A percentile compares a stretch with the other conserved stretches of the same genome.
These are phyloP conservation scores for Hortaea werneckii DNA, from an alignment of 2,329 filamentous ascomycete genomes.

Conservation along the genomic window DNA sequence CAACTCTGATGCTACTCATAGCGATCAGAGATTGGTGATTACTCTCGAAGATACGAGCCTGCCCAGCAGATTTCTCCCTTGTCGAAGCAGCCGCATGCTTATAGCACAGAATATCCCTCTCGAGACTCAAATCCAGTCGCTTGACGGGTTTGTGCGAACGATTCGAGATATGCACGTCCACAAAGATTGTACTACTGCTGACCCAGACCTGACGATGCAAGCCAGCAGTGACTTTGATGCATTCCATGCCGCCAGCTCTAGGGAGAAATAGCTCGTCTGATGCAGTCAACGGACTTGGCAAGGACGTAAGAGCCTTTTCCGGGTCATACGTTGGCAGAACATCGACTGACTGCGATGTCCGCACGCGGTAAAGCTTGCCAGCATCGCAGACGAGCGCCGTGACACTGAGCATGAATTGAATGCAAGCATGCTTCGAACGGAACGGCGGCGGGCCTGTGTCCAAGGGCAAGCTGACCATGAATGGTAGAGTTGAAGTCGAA, in stretches of 20 bases:
- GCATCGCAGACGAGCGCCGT: slow-evolving; percentile 39
- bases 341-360: slow-evolving; percentile 40
- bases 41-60: slow-evolving; percentile 43
- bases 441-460: slow-evolving; percentile 47
- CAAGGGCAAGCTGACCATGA: slow-evolving; percentile 43
- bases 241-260: slow-evolving; percentile 32
- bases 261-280: slow-evolving; percentile 37
- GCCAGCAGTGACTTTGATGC: slow-evolving; percentile 41
- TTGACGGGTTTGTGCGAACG: slow-evolving; percentile 40
- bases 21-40: slow-evolving; percentile 40
- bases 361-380: slow-evolving; percentile 40
- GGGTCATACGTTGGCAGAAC: slow-evolving; percentile 47
- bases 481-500: slow-evolving; percentile 39
- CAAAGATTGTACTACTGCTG: slow-evolving; percentile 45
- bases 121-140: slow-evolving; percentile 42
- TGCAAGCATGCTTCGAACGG: slow-evolving; percentile 40
- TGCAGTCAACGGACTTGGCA: slow-evolving; percentile 42
- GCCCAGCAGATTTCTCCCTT: slow-evolving; percentile 38
- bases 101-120: slow-evolving; percentile 42
- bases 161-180: slow-evolving; percentile 44
- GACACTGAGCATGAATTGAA: slow-evolving; percentile 40
- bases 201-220: slow-evolving; percentile 50
- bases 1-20: slow-evolving; percentile 33
- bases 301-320: slow-evolving; percentile 44
- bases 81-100: slow-evolving; percentile 41